Percentiles rank a stretch among this genome's conserved stretches.
phyloP scores from a whole-genome alignment of 2,329 filamentous ascomycete species.

The Penicillium brasilianum region DNA sequence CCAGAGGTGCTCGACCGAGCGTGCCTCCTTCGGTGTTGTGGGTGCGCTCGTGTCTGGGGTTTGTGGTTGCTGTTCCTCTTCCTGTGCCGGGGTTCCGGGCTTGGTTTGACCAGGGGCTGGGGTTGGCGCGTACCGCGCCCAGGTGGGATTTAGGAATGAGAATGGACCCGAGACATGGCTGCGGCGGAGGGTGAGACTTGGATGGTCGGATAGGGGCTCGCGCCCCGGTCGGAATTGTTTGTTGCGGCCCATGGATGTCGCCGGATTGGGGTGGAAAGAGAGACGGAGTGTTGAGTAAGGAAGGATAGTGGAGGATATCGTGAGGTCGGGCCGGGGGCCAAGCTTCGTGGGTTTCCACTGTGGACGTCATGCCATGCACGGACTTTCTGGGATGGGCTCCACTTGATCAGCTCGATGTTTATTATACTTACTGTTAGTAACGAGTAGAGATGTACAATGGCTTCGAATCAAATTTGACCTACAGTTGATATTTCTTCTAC shows the following conservation, averaged over 20 bases:
- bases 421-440: neutral
- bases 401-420: neutral
- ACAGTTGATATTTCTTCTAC: no score
- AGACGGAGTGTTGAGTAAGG: no score
- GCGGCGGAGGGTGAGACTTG: conserved; percentile 12
- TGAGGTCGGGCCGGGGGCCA: neutral
- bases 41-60: conserved; percentile 15
- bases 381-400: neutral
- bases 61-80: neutral
- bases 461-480: no score
- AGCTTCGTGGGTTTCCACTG: conserved; percentile 12
- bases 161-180: conserved; percentile 47
- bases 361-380: conserved; percentile 6
- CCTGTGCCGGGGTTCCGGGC: conserved; percentile 3
- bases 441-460: neutral
- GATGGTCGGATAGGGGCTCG: conserved; percentile 20
- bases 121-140: conserved; percentile 40
- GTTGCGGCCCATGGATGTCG: conserved; percentile 22
- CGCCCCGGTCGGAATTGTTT: conserved; percentile 22
- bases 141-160: conserved; percentile 57
- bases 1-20: conserved; percentile 43
- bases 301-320: neutral
- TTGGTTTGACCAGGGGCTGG: neutral
- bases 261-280: neutral
- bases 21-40: conserved; percentile 5